phyloP scores from a whole-genome alignment of 176 grass and related monocot species.

The Bothriochloa decipiens region DNA sequence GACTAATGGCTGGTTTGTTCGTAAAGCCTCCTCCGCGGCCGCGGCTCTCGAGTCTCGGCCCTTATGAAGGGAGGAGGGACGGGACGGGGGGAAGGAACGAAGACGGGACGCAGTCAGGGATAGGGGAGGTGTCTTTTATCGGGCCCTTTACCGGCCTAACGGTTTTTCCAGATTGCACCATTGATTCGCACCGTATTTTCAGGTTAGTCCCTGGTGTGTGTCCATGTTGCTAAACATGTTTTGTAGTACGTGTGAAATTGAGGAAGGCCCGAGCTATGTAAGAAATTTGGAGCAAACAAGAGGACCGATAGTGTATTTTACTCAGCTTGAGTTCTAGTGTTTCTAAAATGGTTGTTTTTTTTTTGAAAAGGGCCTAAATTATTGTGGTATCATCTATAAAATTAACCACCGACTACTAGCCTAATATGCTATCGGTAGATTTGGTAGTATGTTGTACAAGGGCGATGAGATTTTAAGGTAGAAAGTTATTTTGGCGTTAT shows the following conservation, averaged over 20 bases:
- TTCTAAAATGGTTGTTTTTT: neutral
- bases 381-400: neutral
- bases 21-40: slow-evolving; percentile 52
- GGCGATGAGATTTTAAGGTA: neutral
- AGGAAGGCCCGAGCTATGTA: too few species aligned
- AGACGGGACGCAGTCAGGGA: slow-evolving; percentile 13
- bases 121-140: slow-evolving; percentile 11
- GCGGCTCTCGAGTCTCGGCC: neutral
- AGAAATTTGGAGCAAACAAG: neutral
- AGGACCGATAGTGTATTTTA: neutral
- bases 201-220: neutral
- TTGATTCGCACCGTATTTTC: slow-evolving; percentile 1
- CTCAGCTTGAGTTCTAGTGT: accelerated
- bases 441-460: neutral
- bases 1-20: slow-evolving; percentile 39
- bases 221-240: neutral
- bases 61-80: slow-evolving; percentile 20
- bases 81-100: neutral
- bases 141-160: slow-evolving; percentile 33
- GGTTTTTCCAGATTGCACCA: slow-evolving; percentile 21
- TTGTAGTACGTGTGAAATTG: neutral
- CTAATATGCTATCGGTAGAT: neutral
- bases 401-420: too few species aligned
- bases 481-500: neutral
- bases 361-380: neutral